Base-by-base conservation (phyloP, 768 basidiomycete genomes). In the Coprinopsis marcescibilis region DNA sequence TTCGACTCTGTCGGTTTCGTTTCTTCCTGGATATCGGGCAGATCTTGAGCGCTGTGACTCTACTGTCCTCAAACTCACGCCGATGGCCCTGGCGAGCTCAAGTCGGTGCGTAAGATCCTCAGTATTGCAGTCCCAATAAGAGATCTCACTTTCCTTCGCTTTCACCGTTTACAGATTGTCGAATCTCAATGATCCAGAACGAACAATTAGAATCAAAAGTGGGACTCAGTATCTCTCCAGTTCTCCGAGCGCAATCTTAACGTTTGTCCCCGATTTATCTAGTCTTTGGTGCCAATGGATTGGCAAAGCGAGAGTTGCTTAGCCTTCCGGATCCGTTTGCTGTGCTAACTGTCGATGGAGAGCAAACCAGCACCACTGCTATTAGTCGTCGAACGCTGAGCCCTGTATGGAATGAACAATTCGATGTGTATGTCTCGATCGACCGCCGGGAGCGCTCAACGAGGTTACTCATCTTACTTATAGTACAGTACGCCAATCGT, bases 321-420 rank as follows among this genome's bases (percentile, higher is more conserved):
- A 73, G 85, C 54, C 72, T 90, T 8, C 91, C 91, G 2, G 89
- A 92, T 64, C 91, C 91, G 3, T 91, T 91, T 59, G 90, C 87
- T 5, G 85, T 92, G 11, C 73, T 95, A 39, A 89, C 86, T 4
- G 85, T 92, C 50, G 90, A 92, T 58, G 84, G 81, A 38, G 83
- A 89, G 55, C 85, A 91, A 63, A 85, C 85, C 12, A 80, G 78
- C 60, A 85, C 86, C 20, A 91, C 90, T 1, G 73, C 76, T 39
- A 78, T 85, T 46, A 70, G 82, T 63, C 85, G 78, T 64, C 80
- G 75, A 55, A 75, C 78, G 1, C 67, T 86, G 52, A 82, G 70
- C 52, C 84, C 89, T 8, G 70, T 78, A n/a, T 91, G 89, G 89
- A 86, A 82, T 55, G 86, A 91, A 61, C 75, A 80, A 46, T 92